Evolutionary conservation across 2,329 filamentous ascomycete genomes (phyloP), one percentile per base, ranked within the genome.

Genomic region (Cladosporium sp.): DNA sequence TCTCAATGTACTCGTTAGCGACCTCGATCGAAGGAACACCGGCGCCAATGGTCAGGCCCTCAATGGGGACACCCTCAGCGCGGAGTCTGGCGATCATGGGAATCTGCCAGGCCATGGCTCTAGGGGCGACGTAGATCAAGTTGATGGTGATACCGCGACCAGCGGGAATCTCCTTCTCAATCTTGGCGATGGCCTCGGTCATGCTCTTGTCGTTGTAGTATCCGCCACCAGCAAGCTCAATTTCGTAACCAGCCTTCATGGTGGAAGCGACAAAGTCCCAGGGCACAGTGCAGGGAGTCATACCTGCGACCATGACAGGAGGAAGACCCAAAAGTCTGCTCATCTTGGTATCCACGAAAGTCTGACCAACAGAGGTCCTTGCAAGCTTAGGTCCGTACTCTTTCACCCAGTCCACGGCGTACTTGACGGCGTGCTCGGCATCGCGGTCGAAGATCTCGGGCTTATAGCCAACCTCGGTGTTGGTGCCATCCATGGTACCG

Each of bases 301-400:
- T 96, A 67, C 90, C 91, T 50, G 90, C 88, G 53, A 95, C 89
- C 75, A 96, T 85, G 55, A 96, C 75, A 0, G 91, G 91, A 7
- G 91, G 89, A 4, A 93, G 76, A 59, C 90, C 90, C 15, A 95
- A 75, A 16, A 95, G 75, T 59, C 88, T 80, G 69, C 86, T 94
- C 85, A 96, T 93, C 75, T 95, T 96, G 55, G 93, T 98, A 67
- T 97, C 91, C 40, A 98, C 88, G 59, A 87, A 96, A 2, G 88
- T 95, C 65, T 91, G 81, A 16, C 93, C 93, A 51, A 82, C 83
- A 9, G 91, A 92, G 12, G 88, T 96, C 72, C 88, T 93, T 61
- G 95, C 84, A 38, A 98, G 78, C 53, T 84, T 86, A n/a, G 94
- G 93, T 8, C 92, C 91, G 66, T 93, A 91, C 68, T 96, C 91